phyloP scores from a whole-genome alignment of 2,329 filamentous ascomycete genomes.

The Fusarium nurragi region DNA sequence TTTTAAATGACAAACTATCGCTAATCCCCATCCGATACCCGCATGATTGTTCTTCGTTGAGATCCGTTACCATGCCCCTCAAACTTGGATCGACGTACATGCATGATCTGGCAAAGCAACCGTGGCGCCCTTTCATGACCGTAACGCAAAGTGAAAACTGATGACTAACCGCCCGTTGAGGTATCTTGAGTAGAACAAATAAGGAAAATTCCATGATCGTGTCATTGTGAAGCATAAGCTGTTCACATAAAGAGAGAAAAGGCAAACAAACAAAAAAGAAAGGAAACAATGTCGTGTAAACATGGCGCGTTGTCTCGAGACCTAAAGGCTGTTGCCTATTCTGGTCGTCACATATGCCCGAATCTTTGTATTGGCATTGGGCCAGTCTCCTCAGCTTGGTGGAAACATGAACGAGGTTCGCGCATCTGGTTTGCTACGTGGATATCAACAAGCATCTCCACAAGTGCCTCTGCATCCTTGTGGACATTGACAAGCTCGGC shows the following conservation, averaged over 20 bases:
- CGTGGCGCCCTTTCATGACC: conserved; percentile 44
- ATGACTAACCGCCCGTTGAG: conserved; percentile 37
- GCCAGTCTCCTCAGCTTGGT: conserved; percentile 50
- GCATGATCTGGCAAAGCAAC: conserved; percentile 22
- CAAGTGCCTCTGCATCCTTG: conserved; percentile 61
- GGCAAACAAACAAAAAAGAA: no score
- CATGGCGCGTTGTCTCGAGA: conserved; percentile 7
- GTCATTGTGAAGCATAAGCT: conserved; percentile 3
- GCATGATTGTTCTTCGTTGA: conserved; percentile 33
- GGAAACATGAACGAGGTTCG: conserved; percentile 41
- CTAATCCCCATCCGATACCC: conserved; percentile 16
- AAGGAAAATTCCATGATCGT: conserved; percentile 13
- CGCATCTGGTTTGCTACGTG: conserved; percentile 54
- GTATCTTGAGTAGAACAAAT: conserved; percentile 45
- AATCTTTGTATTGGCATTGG: conserved; percentile 49
- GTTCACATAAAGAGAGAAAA: conserved; percentile 11
- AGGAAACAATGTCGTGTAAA: conserved; percentile 17
- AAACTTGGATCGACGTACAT: conserved; percentile 12
- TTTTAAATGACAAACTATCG: conserved; percentile 27
- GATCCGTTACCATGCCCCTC: conserved; percentile 20
- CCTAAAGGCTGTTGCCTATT: background rate
- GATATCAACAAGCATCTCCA: conserved; percentile 63
- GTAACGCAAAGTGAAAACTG: conserved; percentile 38
- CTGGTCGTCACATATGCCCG: background rate
- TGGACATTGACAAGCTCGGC: conserved; percentile 58